A percentile compares a stretch with the other conserved stretches of the same genome.
phyloP scores from a whole-genome alignment of 441 rosid species.

The Arabidopsis lyrata region DNA sequence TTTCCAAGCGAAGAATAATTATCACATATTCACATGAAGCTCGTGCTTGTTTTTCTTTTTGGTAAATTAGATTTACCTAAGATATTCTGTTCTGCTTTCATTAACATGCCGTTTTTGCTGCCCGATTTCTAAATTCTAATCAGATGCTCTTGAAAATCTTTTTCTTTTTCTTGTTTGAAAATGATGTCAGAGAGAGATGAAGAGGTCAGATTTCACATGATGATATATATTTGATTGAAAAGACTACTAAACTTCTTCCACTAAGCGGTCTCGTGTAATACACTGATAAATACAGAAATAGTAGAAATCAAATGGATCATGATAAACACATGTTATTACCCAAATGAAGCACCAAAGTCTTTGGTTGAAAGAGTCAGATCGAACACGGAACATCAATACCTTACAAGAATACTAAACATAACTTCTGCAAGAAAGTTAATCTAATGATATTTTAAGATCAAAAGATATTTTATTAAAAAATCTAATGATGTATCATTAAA shows the following conservation, averaged over 20 bases:
- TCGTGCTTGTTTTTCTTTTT: background rate
- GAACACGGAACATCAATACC: slow-evolving; percentile 34
- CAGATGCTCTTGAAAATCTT: background rate
- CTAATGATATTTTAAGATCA: too few species aligned
- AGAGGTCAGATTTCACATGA: slow-evolving; percentile 7
- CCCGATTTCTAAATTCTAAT: background rate
- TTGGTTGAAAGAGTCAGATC: slow-evolving; percentile 3
- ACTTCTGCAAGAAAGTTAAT: background rate
- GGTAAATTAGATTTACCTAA: background rate
- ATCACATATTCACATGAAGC: slow-evolving; percentile 30
- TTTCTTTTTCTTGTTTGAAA: slow-evolving; percentile 32
- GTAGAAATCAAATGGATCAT: slow-evolving; percentile 31
- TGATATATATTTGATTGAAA: slow-evolving; percentile 17
- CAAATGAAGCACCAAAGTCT: slow-evolving; percentile 2
- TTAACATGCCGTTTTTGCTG: slow-evolving; percentile 9
- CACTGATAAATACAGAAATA: slow-evolving; percentile 6
- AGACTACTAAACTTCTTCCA: slow-evolving; percentile 28
- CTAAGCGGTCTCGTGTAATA: slow-evolving; percentile 16
- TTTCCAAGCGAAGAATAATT: slow-evolving; percentile 13
- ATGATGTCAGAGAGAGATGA: slow-evolving; percentile 15
- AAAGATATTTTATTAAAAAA: background rate
- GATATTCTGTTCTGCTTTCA: slow-evolving; percentile 4
- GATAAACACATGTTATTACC: slow-evolving; percentile 29
- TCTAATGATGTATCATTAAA: background rate
- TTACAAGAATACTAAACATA: background rate